Percentiles rank a stretch among this genome's conserved stretches.
Conservation (phyloP, 169 alveolate genomes). For the Cryptosporidium ubiquitum region DNA sequence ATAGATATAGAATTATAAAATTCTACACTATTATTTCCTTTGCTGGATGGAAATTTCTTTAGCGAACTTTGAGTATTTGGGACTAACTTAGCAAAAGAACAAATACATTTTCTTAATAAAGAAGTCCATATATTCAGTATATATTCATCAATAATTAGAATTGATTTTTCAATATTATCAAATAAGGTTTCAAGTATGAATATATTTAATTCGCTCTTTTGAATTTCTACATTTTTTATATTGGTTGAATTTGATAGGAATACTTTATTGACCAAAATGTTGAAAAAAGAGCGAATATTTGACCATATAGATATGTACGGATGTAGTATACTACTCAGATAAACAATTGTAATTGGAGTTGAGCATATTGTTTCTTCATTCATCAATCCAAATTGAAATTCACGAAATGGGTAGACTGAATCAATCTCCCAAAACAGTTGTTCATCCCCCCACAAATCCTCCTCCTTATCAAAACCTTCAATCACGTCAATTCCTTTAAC, state of each 20-base stretch:
- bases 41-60: neutral
- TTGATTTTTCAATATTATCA: slow-evolving; percentile 35
- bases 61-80: slow-evolving; percentile 15
- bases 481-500: neutral
- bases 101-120: slow-evolving; percentile 39
- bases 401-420: slow-evolving; percentile 29
- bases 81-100: slow-evolving; percentile 17
- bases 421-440: slow-evolving; percentile 63
- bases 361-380: neutral
- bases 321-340: slow-evolving; percentile 21
- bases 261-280: slow-evolving; percentile 3
- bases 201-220: slow-evolving; percentile 30
- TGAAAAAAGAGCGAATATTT: slow-evolving; percentile 44
- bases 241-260: neutral
- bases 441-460: slow-evolving; percentile 57
- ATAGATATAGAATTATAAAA: neutral
- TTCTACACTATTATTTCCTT: neutral
- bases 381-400: slow-evolving; percentile 36
- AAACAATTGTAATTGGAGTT: slow-evolving; percentile 32
- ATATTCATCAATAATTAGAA: slow-evolving; percentile 14
- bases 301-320: slow-evolving; percentile 32
- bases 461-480: neutral
- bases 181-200: slow-evolving; percentile 24
- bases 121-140: slow-evolving; percentile 57
- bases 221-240: neutral